Evolutionary conservation across 306 rosid genomes (phyloP), one percentile per base, ranked within the genome.

Genomic region (Dalbergia cochinchinensis): DNA sequence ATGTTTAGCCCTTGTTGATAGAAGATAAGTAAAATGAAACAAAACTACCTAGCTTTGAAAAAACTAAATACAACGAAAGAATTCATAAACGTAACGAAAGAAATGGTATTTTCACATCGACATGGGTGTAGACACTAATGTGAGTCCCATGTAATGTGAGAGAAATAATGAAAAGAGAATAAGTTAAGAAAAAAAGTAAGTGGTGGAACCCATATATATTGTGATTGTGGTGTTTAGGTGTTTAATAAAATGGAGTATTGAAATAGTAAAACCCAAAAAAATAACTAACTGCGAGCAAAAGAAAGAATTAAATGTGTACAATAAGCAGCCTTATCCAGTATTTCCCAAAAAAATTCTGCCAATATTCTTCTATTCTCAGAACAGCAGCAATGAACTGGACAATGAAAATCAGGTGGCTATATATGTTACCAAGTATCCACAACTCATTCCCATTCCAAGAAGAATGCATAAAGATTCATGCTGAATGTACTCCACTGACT

Each of bases 391-490:
- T 58, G 70, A 34, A 78, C 20, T 31, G 44, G 20, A 22, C 12
- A 58, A 73, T 12, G 44, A 45, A 62, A 77, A 26, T 62, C 65
- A 37, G 65, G 65, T 19, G 20, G 11, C 20, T 47, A 34, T 65
- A 35, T 18, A 39, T 51, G 19, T 11, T 47, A 11, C 53, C 22
- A 9, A 11, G 16, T 37, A 65, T 71, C 79, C 64, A 65, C 57
- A 71, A 55, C 18, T 44, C 68, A 77, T 69, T 61, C 54, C 51
- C 67, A 82, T 61, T 82, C 7, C 51, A 62, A 31, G 19, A 61
- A 81, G 41, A 59, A 50, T 7, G 41, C 59, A 19, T 6, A 74
- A 64, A 66, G 31, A 54, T 42, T 8, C 42, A 73, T 80, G 75
- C 41, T 45, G 59, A 63, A 65, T 45, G 35, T 35, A 65, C 50